Evolutionary conservation across 176 grass and related monocot species (phyloP), one percentile per base, ranked within the genome.

Genomic region (Oryza coarctata): DNA sequence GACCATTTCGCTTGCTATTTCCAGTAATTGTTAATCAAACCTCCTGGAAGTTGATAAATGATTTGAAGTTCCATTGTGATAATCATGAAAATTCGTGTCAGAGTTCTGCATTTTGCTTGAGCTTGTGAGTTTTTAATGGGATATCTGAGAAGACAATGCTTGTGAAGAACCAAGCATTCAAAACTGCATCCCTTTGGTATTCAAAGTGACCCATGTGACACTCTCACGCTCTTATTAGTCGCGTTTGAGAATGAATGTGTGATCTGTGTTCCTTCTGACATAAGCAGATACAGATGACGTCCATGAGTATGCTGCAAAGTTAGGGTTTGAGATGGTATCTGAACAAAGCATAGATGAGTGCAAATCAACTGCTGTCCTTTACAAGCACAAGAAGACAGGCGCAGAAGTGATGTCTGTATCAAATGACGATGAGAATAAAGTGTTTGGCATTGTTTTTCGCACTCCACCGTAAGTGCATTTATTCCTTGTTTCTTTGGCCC

Each of bases 341-440:
- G 96, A 99, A 57, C 93, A 99, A 75, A 91, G 73, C 63, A 93
- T 99, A 63, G 90, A 99, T 68, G 93, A 99, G 83, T 99, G 96
- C 85, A 99, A 95, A 94, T 95, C 91, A 41, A 75, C 74, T 84
- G 91, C 89, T 77, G 87, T 92, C 78, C 89, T 95, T 63, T 99
- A 95, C 80, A 95, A 87, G 89, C 96, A 99, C 83, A 99, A 92
- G 85, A 95, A 94, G 89, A 99, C 96, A 0, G 96, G 96, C 1
- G 80, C 93, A 72, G 89, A 99, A 85, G 85, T 99, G 78, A 95
- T 99, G 96, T 99, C 93, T 47, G 79, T 99, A 61, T 85, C 82
- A 81, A 99, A 99, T 26, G 91, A 92, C 0, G 96, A 99, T 57
- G 96, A 92, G 83, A 99, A 99, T 71, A 99, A 95, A 89, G 96